Evolutionary conservation across 2,329 filamentous ascomycete species (phyloP).

Genomic region (Trichoderma cornu-damae): DNA sequence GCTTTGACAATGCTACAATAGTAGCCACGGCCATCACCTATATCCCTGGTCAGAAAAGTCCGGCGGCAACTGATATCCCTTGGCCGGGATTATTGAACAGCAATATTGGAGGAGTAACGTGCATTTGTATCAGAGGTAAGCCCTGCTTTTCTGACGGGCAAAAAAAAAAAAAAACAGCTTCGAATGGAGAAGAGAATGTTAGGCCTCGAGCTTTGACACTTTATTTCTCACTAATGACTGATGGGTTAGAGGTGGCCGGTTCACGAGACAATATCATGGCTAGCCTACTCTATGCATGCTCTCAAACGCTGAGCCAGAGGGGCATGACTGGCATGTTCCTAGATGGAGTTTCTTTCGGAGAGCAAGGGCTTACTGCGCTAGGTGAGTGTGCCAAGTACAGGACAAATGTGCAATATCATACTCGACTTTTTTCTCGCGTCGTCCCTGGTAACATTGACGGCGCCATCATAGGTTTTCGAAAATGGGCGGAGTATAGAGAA

Average conservation of each 20-base stretch:
- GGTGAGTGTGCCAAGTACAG: constrained; percentile 40
- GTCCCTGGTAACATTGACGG: neutral
- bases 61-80: constrained; percentile 47
- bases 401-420: neutral
- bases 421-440: neutral
- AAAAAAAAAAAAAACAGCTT: neutral
- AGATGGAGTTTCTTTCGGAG: constrained; percentile 49
- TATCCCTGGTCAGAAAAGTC: constrained; percentile 42
- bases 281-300: constrained; percentile 50
- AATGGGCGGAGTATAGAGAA: constrained; percentile 55
- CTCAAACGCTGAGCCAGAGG: constrained; percentile 41
- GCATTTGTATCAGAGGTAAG: constrained; percentile 54
- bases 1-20: constrained; percentile 43
- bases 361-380: constrained; percentile 47
- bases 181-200: neutral
- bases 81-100: constrained; percentile 49
- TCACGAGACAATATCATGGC: constrained; percentile 47
- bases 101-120: constrained; percentile 55
- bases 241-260: constrained; percentile 35
- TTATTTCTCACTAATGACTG: neutral
- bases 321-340: constrained; percentile 53
- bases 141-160: constrained; percentile 13
- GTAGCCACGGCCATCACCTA: constrained; percentile 54
- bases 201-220: neutral
- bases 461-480: constrained; percentile 46